Conservation (phyloP, 2,329 filamentous ascomycete genomes). For the Venturia effusa region DNA sequence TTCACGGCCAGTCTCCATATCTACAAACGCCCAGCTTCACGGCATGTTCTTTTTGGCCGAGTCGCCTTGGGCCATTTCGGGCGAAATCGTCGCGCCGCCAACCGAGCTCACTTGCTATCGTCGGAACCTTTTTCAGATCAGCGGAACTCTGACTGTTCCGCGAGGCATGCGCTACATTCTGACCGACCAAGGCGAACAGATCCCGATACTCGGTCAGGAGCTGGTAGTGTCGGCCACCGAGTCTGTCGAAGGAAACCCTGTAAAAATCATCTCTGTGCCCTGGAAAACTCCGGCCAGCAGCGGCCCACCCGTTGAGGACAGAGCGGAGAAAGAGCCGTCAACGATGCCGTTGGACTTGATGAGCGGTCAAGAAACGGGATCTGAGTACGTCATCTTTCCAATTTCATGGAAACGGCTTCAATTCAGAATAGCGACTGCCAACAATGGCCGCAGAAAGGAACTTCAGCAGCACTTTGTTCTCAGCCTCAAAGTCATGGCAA, state of each 20-base stretch:
- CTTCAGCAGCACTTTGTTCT: conserved; percentile 93
- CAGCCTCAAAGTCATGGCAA: conserved; percentile 75
- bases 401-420: conserved; percentile 91
- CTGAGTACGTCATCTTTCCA: conserved; percentile 80
- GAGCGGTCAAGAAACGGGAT: conserved; percentile 58
- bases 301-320: conserved; percentile 38
- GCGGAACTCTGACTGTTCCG: conserved; percentile 74
- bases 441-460: conserved; percentile 89
- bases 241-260: conserved; percentile 82
- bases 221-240: conserved; percentile 86
- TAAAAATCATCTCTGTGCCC: conserved; percentile 91
- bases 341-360: conserved; percentile 63
- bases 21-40: conserved; percentile 66
- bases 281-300: conserved; percentile 92
- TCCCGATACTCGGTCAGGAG: conserved; percentile 73
- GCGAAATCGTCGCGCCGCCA: conserved; percentile 47
- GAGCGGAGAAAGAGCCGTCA: conserved; percentile 74
- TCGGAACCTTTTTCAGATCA: conserved; percentile 91
- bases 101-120: conserved; percentile 92
- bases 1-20: conserved; percentile 51
- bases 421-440: conserved; percentile 89
- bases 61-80: conserved; percentile 54
- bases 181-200: conserved; percentile 72
- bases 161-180: conserved; percentile 68
- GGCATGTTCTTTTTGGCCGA: conserved; percentile 86